These are phyloP conservation scores for Gracilaria domingensis DNA, from an alignment of 23 red algal species.

Conservation along the genomic window DNA sequence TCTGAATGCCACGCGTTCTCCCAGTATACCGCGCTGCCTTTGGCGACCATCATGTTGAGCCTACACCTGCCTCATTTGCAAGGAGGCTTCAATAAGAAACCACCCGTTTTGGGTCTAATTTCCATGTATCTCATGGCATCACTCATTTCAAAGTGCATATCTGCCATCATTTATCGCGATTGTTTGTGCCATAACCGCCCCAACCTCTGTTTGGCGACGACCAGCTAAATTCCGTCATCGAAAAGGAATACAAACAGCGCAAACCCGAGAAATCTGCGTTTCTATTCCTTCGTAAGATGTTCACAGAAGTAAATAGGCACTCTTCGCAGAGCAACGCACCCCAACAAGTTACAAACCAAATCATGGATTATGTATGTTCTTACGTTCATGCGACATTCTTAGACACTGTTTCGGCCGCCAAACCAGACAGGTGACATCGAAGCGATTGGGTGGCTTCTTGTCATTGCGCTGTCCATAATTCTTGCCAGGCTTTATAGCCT, in stretches of 20 bases:
- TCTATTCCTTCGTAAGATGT: not conserved
- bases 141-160: no score
- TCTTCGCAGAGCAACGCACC: not conserved
- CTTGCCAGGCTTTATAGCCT: conserved; percentile 55
- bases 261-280: not conserved
- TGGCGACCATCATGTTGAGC: no score
- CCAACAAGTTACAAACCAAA: not conserved
- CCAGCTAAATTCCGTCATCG: no score
- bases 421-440: conserved; percentile 70
- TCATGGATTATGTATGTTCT: not conserved
- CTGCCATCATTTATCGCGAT: no score
- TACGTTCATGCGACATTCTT: not conserved
- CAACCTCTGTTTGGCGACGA: no score
- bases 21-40: no score
- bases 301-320: not conserved
- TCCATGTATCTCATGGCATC: no score
- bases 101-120: no score
- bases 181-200: no score
- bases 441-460: conserved; percentile 72
- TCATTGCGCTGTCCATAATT: conserved; percentile 38
- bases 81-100: no score
- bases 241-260: no score
- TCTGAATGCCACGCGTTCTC: not conserved
- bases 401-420: conserved; percentile 33
- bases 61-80: no score